Conservation (phyloP, 148 eudicot species). For the Linanthus parryae region DNA sequence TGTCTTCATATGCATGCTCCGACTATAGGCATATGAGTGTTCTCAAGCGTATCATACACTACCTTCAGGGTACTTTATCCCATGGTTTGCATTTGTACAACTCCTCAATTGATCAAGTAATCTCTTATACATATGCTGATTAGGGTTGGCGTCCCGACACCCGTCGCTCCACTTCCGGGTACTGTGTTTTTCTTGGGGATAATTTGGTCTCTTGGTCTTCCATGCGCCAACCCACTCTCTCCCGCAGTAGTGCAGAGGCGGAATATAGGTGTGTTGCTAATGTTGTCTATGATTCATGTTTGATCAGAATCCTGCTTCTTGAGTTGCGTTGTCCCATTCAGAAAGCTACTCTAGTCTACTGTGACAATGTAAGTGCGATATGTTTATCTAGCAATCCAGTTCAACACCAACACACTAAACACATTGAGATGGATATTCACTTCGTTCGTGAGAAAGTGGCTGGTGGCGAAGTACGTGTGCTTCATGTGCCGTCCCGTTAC, state of each 20-base stretch:
- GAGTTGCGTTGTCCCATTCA: slow-evolving; percentile 7
- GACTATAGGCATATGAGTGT: background rate
- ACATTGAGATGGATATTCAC: no score
- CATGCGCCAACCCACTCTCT: no score
- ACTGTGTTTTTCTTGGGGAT: no score
- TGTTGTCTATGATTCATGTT: slow-evolving; percentile 12
- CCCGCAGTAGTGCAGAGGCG: no score
- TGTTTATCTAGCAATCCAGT: no score
- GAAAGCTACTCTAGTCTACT: slow-evolving; percentile 6
- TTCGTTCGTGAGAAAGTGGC: background rate
- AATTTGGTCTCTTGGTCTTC: no score
- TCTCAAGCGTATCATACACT: background rate
- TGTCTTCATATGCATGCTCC: slow-evolving; percentile 1
- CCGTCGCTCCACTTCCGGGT: slow-evolving; percentile 1
- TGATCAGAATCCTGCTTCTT: slow-evolving; percentile 1
- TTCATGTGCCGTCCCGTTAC: no score
- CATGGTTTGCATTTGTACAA: background rate
- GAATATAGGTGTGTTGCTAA: no score
- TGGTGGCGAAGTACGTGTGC: background rate
- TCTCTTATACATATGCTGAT: no score
- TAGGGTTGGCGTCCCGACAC: background rate
- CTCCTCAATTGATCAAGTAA: background rate
- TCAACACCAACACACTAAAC: no score
- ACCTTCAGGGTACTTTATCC: background rate
- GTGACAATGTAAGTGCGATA: no score